Evolutionary conservation across 2,329 filamentous ascomycete species (phyloP).

Genomic region (Colletotrichum spinosum): DNA sequence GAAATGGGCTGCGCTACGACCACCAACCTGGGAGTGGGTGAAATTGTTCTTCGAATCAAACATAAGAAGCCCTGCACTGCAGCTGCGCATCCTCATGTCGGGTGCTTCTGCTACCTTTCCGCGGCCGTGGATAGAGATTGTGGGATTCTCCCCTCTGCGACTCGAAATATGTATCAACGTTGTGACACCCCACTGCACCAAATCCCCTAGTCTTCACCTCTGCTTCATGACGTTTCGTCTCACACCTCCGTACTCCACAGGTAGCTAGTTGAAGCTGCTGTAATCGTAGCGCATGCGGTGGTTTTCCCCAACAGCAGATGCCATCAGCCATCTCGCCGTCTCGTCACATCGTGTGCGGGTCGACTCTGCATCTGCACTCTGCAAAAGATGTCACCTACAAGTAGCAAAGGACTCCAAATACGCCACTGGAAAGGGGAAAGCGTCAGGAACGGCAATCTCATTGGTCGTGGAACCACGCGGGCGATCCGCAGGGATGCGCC

Average conservation of each 20-base stretch:
- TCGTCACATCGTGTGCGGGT: slow-evolving; percentile 9
- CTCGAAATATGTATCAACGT: neutral
- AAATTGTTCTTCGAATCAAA: neutral
- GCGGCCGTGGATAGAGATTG: no score
- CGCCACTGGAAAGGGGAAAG: slow-evolving; percentile 45
- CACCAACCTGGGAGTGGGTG: slow-evolving; percentile 11
- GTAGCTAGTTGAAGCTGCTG: no score
- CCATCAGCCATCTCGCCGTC: neutral
- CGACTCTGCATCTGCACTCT: neutral
- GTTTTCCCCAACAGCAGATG: no score
- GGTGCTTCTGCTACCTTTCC: no score
- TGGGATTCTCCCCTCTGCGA: no score
- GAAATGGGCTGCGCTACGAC: neutral
- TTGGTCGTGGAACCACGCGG: slow-evolving; percentile 52
- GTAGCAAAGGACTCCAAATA: neutral
- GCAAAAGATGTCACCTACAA: slow-evolving; percentile 7
- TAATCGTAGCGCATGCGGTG: no score
- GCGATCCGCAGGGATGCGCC: slow-evolving; percentile 44
- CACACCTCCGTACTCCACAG: no score
- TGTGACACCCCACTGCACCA: neutral
- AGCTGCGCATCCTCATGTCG: slow-evolving; percentile 24
- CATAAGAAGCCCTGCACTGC: neutral
- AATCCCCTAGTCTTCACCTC: no score
- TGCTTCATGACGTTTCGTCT: no score
- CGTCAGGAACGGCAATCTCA: slow-evolving; percentile 52